Evolutionary conservation across 192 early-diverging fungal genomes (phyloP).

Genomic region (Dissophora ornata): DNA sequence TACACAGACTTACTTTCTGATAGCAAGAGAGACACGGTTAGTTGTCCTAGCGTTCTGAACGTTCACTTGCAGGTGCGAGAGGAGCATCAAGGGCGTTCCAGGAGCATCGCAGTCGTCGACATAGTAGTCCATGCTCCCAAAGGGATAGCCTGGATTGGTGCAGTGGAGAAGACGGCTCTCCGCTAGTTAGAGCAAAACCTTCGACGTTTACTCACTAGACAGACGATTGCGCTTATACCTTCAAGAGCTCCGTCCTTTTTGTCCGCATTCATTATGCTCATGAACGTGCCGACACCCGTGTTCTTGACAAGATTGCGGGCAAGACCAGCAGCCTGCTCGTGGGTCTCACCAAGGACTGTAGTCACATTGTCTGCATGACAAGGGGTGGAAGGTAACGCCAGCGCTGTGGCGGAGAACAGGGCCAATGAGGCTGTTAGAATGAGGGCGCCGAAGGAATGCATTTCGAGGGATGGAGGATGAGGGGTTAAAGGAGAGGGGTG

Average conservation of each 20-base stretch:
- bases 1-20: constrained; percentile 37
- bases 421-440: constrained; percentile 17
- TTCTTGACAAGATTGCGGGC: constrained; percentile 44
- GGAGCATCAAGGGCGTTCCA: constrained; percentile 57
- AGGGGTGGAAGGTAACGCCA: constrained; percentile 17
- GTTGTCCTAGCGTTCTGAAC: constrained; percentile 36
- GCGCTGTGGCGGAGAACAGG: constrained; percentile 11
- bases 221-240: constrained; percentile 31
- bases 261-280: constrained; percentile 46
- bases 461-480: constrained; percentile 11
- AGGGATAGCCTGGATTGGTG: constrained; percentile 55
- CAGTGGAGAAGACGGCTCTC: not conserved
- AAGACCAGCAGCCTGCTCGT: constrained; percentile 43
- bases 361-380: not conserved
- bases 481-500: not conserved
- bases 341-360: constrained; percentile 27
- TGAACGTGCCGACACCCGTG: constrained; percentile 51
- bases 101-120: constrained; percentile 55
- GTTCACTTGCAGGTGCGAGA: constrained; percentile 59
- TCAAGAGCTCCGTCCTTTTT: constrained; percentile 18
- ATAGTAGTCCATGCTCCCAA: constrained; percentile 64
- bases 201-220: too few species aligned
- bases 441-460: constrained; percentile 26
- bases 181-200: too few species aligned
- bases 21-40: constrained; percentile 53